Base-by-base conservation (phyloP, 805 yeast genomes). In the Candida ovalis region DNA sequence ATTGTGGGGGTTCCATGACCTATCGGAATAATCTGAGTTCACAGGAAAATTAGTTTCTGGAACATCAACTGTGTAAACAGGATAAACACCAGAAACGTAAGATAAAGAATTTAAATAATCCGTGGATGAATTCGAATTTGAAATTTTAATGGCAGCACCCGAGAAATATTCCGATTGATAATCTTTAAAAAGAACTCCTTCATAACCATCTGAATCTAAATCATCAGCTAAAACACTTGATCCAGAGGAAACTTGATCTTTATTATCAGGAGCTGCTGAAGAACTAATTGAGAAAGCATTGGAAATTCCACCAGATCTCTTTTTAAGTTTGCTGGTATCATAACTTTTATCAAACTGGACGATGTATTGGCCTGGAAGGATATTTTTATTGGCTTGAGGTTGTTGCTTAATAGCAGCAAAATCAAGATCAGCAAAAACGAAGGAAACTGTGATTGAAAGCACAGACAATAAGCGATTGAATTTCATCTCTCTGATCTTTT, bases 1-100 rank as follows among this genome's bases (percentile, higher is more conserved):
- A 18, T 8, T 17, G 45, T 55, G 59, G 30, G 57, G 53, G 35
- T 55, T 55, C 58, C 57, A 55, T 13, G 23, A 23, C 28, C 41
- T 43, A 21, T 23, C 18, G 22, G 30, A 19, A 5, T 25, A 22
- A 8, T 42, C 13, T 18, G 19, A 47, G 24, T 37, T 23, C 1
- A 38, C 32, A 23, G 45, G 46, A 19, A 42, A 28, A 9, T 24
- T 30, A n/a, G 43, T 12, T 9, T 30, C 23, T n/a, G 38, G 38
- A 35, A 35, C 38, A 17, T 13, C n/a, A 27, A 50, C 53, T 18
- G 53, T 50, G 17, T 43, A 51, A 28, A 51, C 51, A 33, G n/a
- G 25, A 12, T 27, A 27, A 8, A 27, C 30, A 12, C 30, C 30
- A 8, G 38, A 37, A 18, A 51, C 52, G n/a, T 39, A 51, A n/a